These are phyloP conservation scores for Hypocrella siamensis DNA, from an alignment of 2,329 filamentous ascomycete genomes.

Conservation along the genomic window DNA sequence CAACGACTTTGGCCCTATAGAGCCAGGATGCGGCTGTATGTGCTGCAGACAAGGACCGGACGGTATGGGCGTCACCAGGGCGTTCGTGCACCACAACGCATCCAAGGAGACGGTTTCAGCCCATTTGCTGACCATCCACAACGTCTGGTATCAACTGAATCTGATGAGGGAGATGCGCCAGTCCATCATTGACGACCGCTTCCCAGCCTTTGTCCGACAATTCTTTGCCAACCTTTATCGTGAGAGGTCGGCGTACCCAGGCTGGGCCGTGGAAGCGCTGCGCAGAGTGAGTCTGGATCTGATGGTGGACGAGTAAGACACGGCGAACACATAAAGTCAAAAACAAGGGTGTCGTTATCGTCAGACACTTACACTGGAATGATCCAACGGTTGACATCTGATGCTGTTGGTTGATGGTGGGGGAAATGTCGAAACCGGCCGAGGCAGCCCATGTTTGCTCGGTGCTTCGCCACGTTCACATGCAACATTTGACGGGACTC, in stretches of 20 bases:
- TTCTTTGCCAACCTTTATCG: constrained; percentile 66
- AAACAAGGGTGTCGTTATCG: too few relatives aligned
- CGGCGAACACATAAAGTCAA: too few relatives aligned
- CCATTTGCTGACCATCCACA: constrained; percentile 75
- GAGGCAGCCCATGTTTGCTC: too few relatives aligned
- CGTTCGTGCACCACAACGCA: constrained; percentile 81
- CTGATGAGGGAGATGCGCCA: constrained; percentile 64
- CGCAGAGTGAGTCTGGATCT: constrained; percentile 62
- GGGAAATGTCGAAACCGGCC: too few relatives aligned
- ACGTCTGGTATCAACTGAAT: constrained; percentile 80
- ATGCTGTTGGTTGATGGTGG: too few relatives aligned
- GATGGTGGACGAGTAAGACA: constrained; percentile 6
- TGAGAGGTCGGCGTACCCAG: constrained; percentile 50
- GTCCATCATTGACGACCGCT: constrained; percentile 68
- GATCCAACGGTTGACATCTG: too few relatives aligned
- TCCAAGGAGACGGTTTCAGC: constrained; percentile 93
- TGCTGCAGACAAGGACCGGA: constrained; percentile 58
- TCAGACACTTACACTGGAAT: too few relatives aligned
- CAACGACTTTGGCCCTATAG: constrained; percentile 68
- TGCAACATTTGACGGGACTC: too few relatives aligned
- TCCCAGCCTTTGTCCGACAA: constrained; percentile 57
- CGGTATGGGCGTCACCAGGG: constrained; percentile 67
- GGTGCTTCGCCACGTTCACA: too few relatives aligned
- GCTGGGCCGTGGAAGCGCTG: constrained; percentile 74
- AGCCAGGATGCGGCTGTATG: constrained; percentile 65